These are phyloP conservation scores for Myxozyma monticola DNA, from an alignment of 805 yeast genomes.

Conservation along the genomic window DNA sequence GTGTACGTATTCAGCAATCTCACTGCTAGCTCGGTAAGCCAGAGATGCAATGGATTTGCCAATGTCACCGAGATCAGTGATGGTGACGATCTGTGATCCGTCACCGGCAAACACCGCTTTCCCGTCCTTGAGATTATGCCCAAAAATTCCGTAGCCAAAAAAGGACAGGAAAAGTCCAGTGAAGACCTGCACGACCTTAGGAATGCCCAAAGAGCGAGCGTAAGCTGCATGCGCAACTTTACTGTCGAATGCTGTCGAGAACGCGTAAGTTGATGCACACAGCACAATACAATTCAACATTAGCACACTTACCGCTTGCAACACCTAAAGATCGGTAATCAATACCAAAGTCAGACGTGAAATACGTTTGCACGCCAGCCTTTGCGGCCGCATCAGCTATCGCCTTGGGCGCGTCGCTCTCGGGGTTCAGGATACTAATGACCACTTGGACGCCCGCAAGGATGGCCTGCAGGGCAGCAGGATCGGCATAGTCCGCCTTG, in stretches of 20 bases:
- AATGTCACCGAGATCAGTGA: conserved; percentile 33
- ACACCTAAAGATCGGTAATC: conserved; percentile 35
- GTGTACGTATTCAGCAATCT: conserved; percentile 31
- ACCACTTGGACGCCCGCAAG: conserved; percentile 54
- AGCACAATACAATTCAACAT: too few relatives aligned
- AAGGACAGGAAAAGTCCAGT: conserved; percentile 32
- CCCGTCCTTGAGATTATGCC: conserved; percentile 13
- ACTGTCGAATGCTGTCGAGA: too few relatives aligned
- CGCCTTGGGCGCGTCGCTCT: conserved; percentile 44
- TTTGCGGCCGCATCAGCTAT: conserved; percentile 39
- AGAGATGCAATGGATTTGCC: conserved; percentile 34
- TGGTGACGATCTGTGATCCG: conserved; percentile 19
- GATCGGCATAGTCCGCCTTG: conserved; percentile 32
- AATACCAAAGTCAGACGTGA: conserved; percentile 63
- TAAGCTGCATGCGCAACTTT: conserved; percentile 24
- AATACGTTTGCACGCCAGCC: conserved; percentile 51
- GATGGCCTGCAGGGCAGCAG: conserved; percentile 32
- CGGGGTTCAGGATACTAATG: conserved; percentile 48
- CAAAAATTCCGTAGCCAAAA: conserved; percentile 18
- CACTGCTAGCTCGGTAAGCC: conserved; percentile 26
- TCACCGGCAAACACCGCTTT: conserved; percentile 26
- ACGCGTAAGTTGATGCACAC: too few relatives aligned
- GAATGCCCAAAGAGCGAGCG: conserved; percentile 33
- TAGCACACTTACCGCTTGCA: too few relatives aligned
- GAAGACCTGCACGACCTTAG: conserved; percentile 31